Percentiles rank a stretch among this genome's conserved stretches.
These are phyloP conservation scores for Sphagnum fallax DNA, from an alignment of 228 moss, liverwort and hornwort genomes.

Conservation along the genomic window DNA sequence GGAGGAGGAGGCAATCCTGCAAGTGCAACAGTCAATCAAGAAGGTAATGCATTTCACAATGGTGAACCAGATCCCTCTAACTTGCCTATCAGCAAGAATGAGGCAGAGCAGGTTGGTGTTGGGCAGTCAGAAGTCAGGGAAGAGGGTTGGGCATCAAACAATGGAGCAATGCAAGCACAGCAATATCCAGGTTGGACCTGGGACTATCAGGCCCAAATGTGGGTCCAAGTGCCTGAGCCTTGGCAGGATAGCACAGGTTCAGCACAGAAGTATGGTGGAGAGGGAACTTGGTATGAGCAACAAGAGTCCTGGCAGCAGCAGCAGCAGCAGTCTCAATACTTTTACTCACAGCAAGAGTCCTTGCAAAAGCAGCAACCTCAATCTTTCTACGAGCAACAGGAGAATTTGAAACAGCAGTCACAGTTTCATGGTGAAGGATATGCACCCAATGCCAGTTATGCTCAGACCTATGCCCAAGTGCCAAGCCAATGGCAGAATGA, in stretches of 20 bases:
- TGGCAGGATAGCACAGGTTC: conserved; percentile 29
- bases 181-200: conserved; percentile 47
- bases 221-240: conserved; percentile 23
- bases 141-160: conserved; percentile 21
- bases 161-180: conserved; percentile 26
- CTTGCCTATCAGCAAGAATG: conserved; percentile 7
- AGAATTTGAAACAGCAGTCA: conserved; percentile 8
- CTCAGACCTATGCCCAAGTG: conserved; percentile 9
- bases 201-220: conserved; percentile 29
- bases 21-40: conserved; percentile 9
- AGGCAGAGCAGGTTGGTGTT: conserved; percentile 12
- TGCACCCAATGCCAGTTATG: not conserved
- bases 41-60: conserved; percentile 5
- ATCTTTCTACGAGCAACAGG: conserved; percentile 15
- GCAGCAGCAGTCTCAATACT: conserved; percentile 2
- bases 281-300: conserved; percentile 32
- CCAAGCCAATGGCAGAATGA: conserved; percentile 32
- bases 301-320: conserved; percentile 5
- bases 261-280: conserved; percentile 20
- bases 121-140: conserved; percentile 14
- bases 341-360: not conserved
- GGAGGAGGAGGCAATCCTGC: conserved; percentile 10
- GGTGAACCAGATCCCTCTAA: conserved; percentile 10
- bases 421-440: not conserved
- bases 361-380: conserved; percentile 20